Evolutionary conservation across 2,329 filamentous ascomycete species (phyloP).

Genomic region (Ophiostoma sp.): DNA sequence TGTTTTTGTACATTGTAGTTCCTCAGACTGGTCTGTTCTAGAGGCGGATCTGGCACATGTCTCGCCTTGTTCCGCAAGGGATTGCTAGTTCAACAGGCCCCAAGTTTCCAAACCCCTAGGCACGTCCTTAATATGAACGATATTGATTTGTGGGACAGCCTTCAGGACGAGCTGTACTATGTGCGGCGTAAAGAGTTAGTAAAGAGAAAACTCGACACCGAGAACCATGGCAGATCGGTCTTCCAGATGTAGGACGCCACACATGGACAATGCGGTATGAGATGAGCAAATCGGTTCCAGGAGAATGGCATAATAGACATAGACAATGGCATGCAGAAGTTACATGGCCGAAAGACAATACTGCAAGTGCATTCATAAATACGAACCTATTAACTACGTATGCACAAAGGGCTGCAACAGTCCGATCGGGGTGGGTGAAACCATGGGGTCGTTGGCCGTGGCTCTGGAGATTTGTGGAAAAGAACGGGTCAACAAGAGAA

Average conservation of each 20-base stretch:
- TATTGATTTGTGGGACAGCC: background rate
- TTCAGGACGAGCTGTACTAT: background rate
- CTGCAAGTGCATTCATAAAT: background rate
- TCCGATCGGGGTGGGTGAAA: conserved; percentile 7
- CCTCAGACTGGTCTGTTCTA: background rate
- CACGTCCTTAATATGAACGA: background rate
- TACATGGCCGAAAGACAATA: background rate
- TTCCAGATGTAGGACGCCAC: background rate
- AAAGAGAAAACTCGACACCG: no score
- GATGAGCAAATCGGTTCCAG: no score
- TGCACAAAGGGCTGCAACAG: conserved; percentile 1
- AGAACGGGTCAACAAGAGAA: background rate
- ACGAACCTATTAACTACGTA: no score
- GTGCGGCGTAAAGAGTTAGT: no score
- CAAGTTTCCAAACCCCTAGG: background rate
- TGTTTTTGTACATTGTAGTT: no score
- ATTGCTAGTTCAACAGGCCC: conserved; percentile 3
- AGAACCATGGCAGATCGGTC: background rate
- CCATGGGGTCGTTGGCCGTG: conserved; percentile 7
- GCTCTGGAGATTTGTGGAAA: background rate
- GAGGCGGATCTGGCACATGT: conserved; percentile 3
- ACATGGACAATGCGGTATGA: background rate
- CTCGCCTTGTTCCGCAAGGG: conserved; percentile 13
- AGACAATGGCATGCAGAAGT: background rate
- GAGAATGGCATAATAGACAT: no score